Evolutionary conservation across 257 asterid genomes (phyloP).

Genomic region (Nicotiana noctiflora): DNA sequence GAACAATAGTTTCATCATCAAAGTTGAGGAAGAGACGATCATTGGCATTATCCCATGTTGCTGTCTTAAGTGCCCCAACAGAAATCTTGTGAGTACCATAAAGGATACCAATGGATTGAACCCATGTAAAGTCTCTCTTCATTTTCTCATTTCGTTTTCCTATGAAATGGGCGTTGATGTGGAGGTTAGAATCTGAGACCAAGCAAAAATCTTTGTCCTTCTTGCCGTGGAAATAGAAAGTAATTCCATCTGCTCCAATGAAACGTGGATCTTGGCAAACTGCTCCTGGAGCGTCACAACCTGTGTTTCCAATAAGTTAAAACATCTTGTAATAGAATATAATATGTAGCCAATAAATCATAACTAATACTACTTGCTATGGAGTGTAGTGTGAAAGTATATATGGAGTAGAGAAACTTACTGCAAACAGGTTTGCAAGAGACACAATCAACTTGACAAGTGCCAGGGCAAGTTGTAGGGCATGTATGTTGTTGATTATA

Average conservation of each 20-base stretch:
- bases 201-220: constrained; percentile 47
- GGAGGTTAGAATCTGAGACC: constrained; percentile 47
- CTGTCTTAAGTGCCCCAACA: constrained; percentile 39
- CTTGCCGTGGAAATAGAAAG: constrained; percentile 61
- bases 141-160: constrained; percentile 36
- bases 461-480: constrained; percentile 34
- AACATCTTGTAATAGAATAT: too few species aligned
- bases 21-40: constrained; percentile 42
- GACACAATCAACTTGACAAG: constrained; percentile 48
- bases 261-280: constrained; percentile 78
- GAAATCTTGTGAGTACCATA: constrained; percentile 33
- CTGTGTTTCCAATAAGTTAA: constrained; percentile 11
- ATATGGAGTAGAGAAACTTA: constrained; percentile 20
- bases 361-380: too few species aligned
- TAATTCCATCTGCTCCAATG: constrained; percentile 67
- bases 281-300: constrained; percentile 58
- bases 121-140: constrained; percentile 65
- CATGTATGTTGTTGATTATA: constrained; percentile 33
- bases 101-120: constrained; percentile 48
- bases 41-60: constrained; percentile 34
- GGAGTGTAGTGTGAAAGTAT: not conserved
- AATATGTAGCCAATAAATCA: too few species aligned
- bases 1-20: constrained; percentile 31
- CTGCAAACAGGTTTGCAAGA: constrained; percentile 58
- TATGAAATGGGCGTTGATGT: constrained; percentile 55